phyloP scores from a whole-genome alignment of 306 rosid species.

The Vicia faba region DNA sequence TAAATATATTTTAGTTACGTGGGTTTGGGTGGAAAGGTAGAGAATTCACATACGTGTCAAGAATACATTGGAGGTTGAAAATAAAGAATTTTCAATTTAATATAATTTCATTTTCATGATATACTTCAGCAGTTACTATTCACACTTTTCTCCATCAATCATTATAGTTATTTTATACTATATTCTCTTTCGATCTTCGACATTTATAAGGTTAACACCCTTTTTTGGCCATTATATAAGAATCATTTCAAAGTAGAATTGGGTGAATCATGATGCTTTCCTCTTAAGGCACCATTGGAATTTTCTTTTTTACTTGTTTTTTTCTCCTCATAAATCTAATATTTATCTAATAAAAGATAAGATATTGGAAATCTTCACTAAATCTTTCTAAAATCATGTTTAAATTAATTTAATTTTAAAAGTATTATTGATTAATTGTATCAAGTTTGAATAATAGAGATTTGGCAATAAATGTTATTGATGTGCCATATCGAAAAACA shows the following conservation, averaged over 20 bases:
- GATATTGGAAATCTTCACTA: no score
- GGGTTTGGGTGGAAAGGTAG: conserved; percentile 20
- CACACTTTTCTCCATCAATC: conserved; percentile 30
- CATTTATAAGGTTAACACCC: conserved; percentile 35
- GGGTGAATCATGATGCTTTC: not conserved
- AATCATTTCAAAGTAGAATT: not conserved
- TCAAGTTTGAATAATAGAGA: no score
- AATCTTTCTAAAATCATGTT: no score
- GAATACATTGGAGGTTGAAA: conserved; percentile 1
- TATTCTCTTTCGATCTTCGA: conserved; percentile 31
- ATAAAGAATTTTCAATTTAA: conserved; percentile 1
- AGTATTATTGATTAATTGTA: no score
- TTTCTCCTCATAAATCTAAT: no score
- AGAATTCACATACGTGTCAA: not conserved
- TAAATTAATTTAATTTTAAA: no score
- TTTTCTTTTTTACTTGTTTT: no score
- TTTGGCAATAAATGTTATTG: no score
- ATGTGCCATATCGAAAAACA: no score
- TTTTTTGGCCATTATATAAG: conserved; percentile 11
- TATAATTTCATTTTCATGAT: conserved; percentile 18
- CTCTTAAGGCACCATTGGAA: conserved; percentile 1
- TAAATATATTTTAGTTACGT: conserved; percentile 13
- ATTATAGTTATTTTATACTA: conserved; percentile 29
- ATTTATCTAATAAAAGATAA: no score
- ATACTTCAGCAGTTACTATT: not conserved